phyloP scores from a whole-genome alignment of 23 red algal species.

The Chondrus crispus region DNA sequence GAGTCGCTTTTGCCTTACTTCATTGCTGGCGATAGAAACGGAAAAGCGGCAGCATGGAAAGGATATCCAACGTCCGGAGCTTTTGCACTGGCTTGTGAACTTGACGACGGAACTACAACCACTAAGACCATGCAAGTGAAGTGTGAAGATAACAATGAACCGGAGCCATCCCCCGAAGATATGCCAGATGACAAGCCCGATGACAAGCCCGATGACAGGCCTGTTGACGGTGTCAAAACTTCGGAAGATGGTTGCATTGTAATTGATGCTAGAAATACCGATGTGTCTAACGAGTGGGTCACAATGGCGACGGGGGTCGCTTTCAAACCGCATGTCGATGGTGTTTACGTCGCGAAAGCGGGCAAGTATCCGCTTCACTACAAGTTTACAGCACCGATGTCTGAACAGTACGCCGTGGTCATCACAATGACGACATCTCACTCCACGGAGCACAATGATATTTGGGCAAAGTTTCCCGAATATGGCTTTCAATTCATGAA shows the following conservation, averaged over 20 bases:
- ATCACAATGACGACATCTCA: conserved; percentile 38
- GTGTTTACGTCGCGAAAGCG: not conserved
- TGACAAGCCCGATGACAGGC: not conserved
- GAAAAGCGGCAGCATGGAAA: not conserved
- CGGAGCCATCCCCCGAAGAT: not conserved
- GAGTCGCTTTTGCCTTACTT: conserved; percentile 16
- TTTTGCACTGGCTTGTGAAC: not conserved
- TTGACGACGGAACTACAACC: not conserved
- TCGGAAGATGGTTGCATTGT: not conserved
- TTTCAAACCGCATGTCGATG: not conserved
- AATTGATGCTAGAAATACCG: not conserved
- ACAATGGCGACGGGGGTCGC: not conserved
- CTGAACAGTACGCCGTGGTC: not conserved
- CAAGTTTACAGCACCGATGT: not conserved
- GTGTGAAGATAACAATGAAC: not conserved
- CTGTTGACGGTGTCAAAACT: not conserved
- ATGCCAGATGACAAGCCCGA: not conserved
- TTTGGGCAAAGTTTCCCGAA: conserved; percentile 11
- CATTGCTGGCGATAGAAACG: not conserved
- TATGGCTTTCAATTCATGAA: conserved; percentile 14
- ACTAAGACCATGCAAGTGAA: not conserved
- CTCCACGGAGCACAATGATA: conserved; percentile 38
- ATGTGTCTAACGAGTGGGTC: not conserved
- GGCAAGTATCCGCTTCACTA: not conserved
- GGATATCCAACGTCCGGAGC: not conserved